Evolutionary conservation across 1,139 yeast species (phyloP).

Genomic region (Wickerhamomyces sp.): DNA sequence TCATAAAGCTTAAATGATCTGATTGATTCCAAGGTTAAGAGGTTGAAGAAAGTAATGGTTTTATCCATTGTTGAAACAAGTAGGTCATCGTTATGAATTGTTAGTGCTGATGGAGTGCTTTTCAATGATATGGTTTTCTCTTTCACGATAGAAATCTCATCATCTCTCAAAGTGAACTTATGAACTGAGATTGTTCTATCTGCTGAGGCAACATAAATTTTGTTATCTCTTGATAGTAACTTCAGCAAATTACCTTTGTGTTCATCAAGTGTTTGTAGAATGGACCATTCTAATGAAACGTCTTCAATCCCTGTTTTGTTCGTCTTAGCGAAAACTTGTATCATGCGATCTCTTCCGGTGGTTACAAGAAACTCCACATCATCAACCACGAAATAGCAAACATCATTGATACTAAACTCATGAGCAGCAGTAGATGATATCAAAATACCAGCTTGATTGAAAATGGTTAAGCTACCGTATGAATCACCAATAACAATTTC

Average conservation of each 20-base stretch:
- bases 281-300: slow-evolving; percentile 36
- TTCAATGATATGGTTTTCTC: slow-evolving; percentile 48
- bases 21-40: slow-evolving; percentile 31
- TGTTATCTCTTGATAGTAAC: slow-evolving; percentile 28
- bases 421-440: slow-evolving; percentile 39
- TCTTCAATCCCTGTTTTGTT: slow-evolving; percentile 7
- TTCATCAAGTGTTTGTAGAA: slow-evolving; percentile 51
- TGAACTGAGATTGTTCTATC: slow-evolving; percentile 58
- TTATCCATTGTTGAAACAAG: slow-evolving; percentile 54
- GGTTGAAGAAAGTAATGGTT: slow-evolving; percentile 37
- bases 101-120: slow-evolving; percentile 41
- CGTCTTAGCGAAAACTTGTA: slow-evolving; percentile 42
- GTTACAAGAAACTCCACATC: slow-evolving; percentile 33
- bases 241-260: slow-evolving; percentile 54
- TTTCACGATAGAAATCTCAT: slow-evolving; percentile 24
- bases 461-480: slow-evolving; percentile 35
- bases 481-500: slow-evolving; percentile 43
- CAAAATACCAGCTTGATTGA: slow-evolving; percentile 7
- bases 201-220: slow-evolving; percentile 49
- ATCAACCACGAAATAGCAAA: slow-evolving; percentile 29
- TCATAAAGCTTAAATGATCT: slow-evolving; percentile 38
- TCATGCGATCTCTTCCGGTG: slow-evolving; percentile 58
- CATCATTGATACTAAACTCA: slow-evolving; percentile 44
- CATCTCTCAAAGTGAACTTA: slow-evolving; percentile 27
- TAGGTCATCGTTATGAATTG: slow-evolving; percentile 31